Conservation (phyloP, 2,329 filamentous ascomycete species). For the Hypoxylon rubiginosum region DNA sequence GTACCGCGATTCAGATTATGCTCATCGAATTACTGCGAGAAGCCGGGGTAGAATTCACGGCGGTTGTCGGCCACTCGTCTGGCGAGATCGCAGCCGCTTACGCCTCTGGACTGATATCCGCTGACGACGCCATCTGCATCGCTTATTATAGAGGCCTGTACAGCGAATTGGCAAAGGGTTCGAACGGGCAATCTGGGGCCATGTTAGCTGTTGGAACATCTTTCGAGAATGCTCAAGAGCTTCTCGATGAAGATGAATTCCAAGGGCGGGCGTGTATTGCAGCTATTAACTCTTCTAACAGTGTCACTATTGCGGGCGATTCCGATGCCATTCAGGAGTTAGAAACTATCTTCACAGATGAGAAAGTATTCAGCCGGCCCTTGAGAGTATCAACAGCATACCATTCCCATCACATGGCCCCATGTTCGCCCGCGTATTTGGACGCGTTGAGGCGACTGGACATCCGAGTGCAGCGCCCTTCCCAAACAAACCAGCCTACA, state of each 20-base stretch:
- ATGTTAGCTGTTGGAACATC: constrained; percentile 60
- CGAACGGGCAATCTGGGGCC: constrained; percentile 45
- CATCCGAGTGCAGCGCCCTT: too few species aligned
- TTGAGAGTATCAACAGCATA: constrained; percentile 28
- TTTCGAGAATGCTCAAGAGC: constrained; percentile 36
- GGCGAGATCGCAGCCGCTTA: constrained; percentile 49
- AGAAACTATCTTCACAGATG: constrained; percentile 1
- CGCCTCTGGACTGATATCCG: constrained; percentile 35
- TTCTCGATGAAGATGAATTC: constrained; percentile 27
- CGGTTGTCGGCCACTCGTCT: constrained; percentile 49
- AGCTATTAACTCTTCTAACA: constrained; percentile 37
- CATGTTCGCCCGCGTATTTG: too few species aligned
- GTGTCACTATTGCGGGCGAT: constrained; percentile 32
- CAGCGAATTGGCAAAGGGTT: constrained; percentile 35
- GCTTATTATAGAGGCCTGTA: constrained; percentile 53
- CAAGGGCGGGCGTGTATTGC: constrained; percentile 31
- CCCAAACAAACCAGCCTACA: too few species aligned
- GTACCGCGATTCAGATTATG: constrained; percentile 57
- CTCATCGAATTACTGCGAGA: constrained; percentile 52
- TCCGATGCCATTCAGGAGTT: constrained; percentile 17
- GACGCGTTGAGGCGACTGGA: too few species aligned
- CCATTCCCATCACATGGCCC: constrained; percentile 35
- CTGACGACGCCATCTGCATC: constrained; percentile 48
- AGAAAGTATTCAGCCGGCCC: constrained; percentile 9
- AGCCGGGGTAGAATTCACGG: constrained; percentile 41